A percentile compares a stretch with the other conserved stretches of the same genome.
Conservation (phyloP, 768 basidiomycete species). For the Mycena polygramma region DNA sequence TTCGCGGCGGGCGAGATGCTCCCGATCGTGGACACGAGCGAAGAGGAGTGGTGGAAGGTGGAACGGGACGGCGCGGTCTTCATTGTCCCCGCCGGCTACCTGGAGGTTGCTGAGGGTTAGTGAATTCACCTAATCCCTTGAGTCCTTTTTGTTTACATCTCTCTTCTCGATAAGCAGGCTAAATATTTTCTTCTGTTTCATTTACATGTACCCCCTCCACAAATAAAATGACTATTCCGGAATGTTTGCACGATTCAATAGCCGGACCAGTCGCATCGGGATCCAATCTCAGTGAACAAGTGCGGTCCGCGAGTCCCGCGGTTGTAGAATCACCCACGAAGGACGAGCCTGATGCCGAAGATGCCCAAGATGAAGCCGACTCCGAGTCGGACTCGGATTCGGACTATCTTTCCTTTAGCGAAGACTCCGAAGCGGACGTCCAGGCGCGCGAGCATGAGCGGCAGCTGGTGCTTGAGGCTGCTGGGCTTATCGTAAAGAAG, state of each 20-base stretch:
- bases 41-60: conserved; percentile 96
- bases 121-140: conserved; percentile 63
- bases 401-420: conserved; percentile 59
- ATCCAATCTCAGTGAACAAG: conserved; percentile 13
- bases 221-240: conserved; percentile 31
- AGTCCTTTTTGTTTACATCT: conserved; percentile 70
- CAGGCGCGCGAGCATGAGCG: conserved; percentile 80
- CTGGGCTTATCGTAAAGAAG: conserved; percentile 83
- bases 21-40: conserved; percentile 84
- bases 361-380: conserved; percentile 32
- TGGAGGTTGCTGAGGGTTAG: conserved; percentile 94
- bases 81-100: conserved; percentile 92
- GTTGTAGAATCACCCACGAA: conserved; percentile 10
- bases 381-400: conserved; percentile 49
- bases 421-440: conserved; percentile 64
- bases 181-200: conserved; percentile 76
- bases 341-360: conserved; percentile 27
- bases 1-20: conserved; percentile 87
- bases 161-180: conserved; percentile 77
- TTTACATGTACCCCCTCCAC: conserved; percentile 58
- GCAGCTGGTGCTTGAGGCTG: conserved; percentile 87
- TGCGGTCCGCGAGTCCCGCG: conserved; percentile 26
- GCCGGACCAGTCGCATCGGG: conserved; percentile 12
- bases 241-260: conserved; percentile 5
- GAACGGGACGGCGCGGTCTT: conserved; percentile 89